Evolutionary conservation across 306 rosid genomes (phyloP).

Genomic region (Sesbania bispinosa): DNA sequence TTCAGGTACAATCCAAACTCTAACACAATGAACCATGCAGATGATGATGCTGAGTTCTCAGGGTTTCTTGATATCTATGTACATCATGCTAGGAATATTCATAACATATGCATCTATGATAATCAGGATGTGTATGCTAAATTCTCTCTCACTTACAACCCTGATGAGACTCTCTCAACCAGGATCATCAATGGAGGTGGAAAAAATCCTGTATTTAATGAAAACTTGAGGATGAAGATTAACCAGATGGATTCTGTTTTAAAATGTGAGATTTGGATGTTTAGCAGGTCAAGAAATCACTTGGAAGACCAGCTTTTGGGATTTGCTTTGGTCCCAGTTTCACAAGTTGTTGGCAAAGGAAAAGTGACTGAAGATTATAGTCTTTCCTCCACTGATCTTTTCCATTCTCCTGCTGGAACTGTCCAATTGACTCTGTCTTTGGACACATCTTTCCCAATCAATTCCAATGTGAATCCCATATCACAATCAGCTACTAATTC

Average conservation of each 20-base stretch:
- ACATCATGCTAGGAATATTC: conserved; percentile 88
- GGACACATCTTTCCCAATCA: conserved; percentile 37
- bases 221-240: conserved; percentile 65
- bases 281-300: conserved; percentile 70
- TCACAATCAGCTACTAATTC: conserved; percentile 44
- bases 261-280: conserved; percentile 96
- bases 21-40: conserved; percentile 40
- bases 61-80: conserved; percentile 78
- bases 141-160: conserved; percentile 82
- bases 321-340: conserved; percentile 76
- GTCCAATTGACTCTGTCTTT: conserved; percentile 62
- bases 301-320: conserved; percentile 93
- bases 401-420: conserved; percentile 95
- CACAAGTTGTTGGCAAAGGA: conserved; percentile 62
- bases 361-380: conserved; percentile 62
- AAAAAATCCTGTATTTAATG: conserved; percentile 73
- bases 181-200: conserved; percentile 77
- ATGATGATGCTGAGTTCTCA: conserved; percentile 53
- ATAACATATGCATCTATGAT: conserved; percentile 91
- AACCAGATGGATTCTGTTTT: conserved; percentile 73
- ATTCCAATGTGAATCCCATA: conserved; percentile 30
- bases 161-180: conserved; percentile 75
- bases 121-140: conserved; percentile 93
- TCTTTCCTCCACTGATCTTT: conserved; percentile 93
- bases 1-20: conserved; percentile 63